These are phyloP conservation scores for Trichoderma parareesei DNA, from an alignment of 495 filamentous ascomycete genomes.

Conservation along the genomic window DNA sequence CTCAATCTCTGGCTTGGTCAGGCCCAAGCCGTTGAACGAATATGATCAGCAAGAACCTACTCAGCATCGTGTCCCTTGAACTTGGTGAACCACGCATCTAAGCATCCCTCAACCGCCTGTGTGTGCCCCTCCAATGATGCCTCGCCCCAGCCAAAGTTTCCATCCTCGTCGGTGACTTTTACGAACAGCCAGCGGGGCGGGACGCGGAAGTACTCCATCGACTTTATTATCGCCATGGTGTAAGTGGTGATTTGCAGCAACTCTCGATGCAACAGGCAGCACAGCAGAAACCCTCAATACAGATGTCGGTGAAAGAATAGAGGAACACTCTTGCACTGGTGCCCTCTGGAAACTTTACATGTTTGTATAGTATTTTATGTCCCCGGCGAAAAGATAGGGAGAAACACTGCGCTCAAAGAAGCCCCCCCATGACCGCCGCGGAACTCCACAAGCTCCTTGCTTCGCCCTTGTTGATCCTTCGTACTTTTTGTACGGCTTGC, in stretches of 20 bases:
- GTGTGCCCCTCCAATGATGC: constrained; percentile 70
- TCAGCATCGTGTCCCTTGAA: constrained; percentile 66
- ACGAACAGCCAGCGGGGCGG: constrained; percentile 74
- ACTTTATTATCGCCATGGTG: constrained; percentile 57
- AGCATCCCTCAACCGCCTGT: constrained; percentile 65
- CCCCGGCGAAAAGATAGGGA: background rate
- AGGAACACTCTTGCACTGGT: background rate
- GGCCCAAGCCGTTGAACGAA: background rate
- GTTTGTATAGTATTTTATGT: background rate
- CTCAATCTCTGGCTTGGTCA: too few relatives aligned
- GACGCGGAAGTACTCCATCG: constrained; percentile 68
- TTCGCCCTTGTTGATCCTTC: too few relatives aligned
- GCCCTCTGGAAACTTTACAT: background rate
- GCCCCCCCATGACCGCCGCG: background rate
- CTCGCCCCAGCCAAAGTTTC: constrained; percentile 68
- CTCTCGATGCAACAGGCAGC: background rate
- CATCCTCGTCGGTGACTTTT: constrained; percentile 59
- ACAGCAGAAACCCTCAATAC: background rate
- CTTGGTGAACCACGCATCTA: constrained; percentile 56
- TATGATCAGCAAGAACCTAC: constrained; percentile 31
- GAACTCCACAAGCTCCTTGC: background rate
- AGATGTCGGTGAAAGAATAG: background rate
- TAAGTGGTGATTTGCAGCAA: background rate
- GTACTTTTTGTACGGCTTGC: background rate
- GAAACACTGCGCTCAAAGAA: background rate